Conservation (phyloP, 805 yeast genomes). For the Sugiyamaella lignohabitans region DNA sequence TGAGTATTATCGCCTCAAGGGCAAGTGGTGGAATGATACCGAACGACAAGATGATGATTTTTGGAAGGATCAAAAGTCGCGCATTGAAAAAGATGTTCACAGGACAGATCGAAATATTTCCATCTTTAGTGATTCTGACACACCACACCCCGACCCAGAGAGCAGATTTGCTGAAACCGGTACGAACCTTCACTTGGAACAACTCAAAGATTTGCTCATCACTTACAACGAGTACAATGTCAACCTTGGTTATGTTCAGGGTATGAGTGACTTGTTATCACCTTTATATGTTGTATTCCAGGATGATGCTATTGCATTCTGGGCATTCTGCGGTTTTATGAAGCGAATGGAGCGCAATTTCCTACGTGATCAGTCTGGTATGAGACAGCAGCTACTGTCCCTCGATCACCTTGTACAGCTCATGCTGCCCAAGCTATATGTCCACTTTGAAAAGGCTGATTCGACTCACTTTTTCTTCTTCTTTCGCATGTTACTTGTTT, state of each 20-base stretch:
- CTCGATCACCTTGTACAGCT: slow-evolving; percentile 81
- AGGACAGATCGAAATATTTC: slow-evolving; percentile 80
- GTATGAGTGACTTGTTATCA: slow-evolving; percentile 90
- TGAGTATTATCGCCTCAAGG: slow-evolving; percentile 54
- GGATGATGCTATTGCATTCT: slow-evolving; percentile 77
- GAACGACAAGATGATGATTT: slow-evolving; percentile 52
- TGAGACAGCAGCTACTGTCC: slow-evolving; percentile 79
- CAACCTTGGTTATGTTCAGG: slow-evolving; percentile 92
- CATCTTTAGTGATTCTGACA: slow-evolving; percentile 48
- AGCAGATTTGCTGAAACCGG: slow-evolving; percentile 53
- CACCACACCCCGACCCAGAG: slow-evolving; percentile 37
- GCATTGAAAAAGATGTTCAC: slow-evolving; percentile 90
- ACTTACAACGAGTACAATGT: slow-evolving; percentile 81
- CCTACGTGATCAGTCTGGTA: slow-evolving; percentile 85
- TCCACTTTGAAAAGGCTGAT: slow-evolving; percentile 81
- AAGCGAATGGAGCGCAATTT: slow-evolving; percentile 93
- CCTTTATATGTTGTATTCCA: slow-evolving; percentile 60
- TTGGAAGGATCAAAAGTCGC: slow-evolving; percentile 82
- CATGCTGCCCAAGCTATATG: slow-evolving; percentile 77
- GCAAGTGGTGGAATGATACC: slow-evolving; percentile 63
- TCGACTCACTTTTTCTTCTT: slow-evolving; percentile 87
- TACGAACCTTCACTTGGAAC: slow-evolving; percentile 72
- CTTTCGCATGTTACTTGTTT: slow-evolving; percentile 88
- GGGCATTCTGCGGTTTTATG: slow-evolving; percentile 87
- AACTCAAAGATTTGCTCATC: slow-evolving; percentile 67